Percentiles rank a stretch among this genome's conserved stretches.
Evolutionary conservation across 345 rosid genomes (phyloP).

Genomic region (Trapa incisa): DNA sequence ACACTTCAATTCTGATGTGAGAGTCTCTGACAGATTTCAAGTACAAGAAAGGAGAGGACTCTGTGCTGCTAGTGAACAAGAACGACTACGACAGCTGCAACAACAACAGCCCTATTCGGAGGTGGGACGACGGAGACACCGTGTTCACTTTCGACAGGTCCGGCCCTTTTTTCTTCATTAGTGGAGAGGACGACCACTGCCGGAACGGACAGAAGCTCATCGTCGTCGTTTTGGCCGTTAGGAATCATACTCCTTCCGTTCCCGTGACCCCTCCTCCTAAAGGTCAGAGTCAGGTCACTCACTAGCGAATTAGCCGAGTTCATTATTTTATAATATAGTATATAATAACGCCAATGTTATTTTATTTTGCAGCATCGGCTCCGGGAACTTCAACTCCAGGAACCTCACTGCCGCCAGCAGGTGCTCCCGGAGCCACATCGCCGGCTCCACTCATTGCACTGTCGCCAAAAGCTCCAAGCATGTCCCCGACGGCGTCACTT

Average conservation of each 20-base stretch:
- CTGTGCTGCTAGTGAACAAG: constrained; percentile 41
- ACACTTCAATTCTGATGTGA: too few relatives aligned
- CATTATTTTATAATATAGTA: too few relatives aligned
- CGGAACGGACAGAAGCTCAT: constrained; percentile 43
- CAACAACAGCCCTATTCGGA: constrained; percentile 20
- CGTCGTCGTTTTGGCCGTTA: constrained; percentile 30
- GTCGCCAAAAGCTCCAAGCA: neutral
- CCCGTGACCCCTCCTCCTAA: constrained; percentile 1
- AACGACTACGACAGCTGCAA: constrained; percentile 45
- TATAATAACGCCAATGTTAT: too few relatives aligned
- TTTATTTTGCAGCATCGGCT: neutral
- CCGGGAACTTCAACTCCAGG: too few relatives aligned
- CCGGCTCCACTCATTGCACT: neutral
- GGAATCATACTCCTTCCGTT: constrained; percentile 3
- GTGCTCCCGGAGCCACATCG: too few relatives aligned
- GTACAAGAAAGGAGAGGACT: constrained; percentile 39
- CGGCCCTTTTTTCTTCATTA: constrained; percentile 49
- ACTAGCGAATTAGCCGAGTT: too few relatives aligned
- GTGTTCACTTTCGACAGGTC: constrained; percentile 25
- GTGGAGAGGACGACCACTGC: constrained; percentile 41
- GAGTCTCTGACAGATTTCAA: constrained; percentile 10
- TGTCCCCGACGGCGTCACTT: constrained; percentile 6
- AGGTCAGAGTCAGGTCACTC: neutral
- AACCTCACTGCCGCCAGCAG: too few relatives aligned
- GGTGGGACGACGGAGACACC: constrained; percentile 23